A percentile compares a stretch with the other conserved stretches of the same genome.
These are phyloP conservation scores for Paragyromitra xinjiangensis DNA, from an alignment of 495 filamentous ascomycete species.

Conservation along the genomic window DNA sequence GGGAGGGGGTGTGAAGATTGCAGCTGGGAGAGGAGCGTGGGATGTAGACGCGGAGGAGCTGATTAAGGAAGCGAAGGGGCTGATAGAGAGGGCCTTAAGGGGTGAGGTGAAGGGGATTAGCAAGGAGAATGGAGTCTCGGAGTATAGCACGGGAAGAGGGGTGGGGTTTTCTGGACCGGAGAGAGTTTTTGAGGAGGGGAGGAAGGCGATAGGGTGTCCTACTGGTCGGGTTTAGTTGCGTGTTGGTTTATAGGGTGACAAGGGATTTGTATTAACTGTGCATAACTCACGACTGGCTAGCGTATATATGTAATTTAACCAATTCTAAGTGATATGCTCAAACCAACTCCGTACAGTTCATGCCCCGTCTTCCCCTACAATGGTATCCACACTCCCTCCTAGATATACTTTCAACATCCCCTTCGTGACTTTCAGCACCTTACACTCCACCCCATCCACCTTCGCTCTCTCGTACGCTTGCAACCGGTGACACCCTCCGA, in stretches of 20 bases:
- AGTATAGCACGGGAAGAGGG: background rate
- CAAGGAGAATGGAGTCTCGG: background rate
- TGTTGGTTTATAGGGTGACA: background rate
- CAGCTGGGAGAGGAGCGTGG: constrained; percentile 10
- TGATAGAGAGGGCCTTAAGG: constrained; percentile 25
- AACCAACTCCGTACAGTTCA: background rate
- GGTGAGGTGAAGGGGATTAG: constrained; percentile 19
- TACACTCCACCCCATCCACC: constrained; percentile 49
- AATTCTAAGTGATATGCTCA: background rate
- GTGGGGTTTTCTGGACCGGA: constrained; percentile 27
- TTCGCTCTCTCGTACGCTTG: constrained; percentile 51
- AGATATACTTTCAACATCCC: constrained; percentile 54
- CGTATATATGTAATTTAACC: background rate
- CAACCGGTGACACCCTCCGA: constrained; percentile 54
- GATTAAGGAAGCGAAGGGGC: constrained; percentile 2
- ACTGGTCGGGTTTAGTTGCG: background rate
- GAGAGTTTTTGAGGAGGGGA: constrained; percentile 38
- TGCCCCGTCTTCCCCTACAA: constrained; percentile 38
- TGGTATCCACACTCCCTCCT: constrained; percentile 50
- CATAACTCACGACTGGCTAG: background rate
- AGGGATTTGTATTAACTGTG: background rate
- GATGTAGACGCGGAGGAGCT: constrained; percentile 18
- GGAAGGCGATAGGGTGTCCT: constrained; percentile 6
- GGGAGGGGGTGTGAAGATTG: background rate
- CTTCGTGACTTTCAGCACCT: constrained; percentile 54